phyloP scores from a whole-genome alignment of 352 stramenopile genomes.

The Phytophthora pini region DNA sequence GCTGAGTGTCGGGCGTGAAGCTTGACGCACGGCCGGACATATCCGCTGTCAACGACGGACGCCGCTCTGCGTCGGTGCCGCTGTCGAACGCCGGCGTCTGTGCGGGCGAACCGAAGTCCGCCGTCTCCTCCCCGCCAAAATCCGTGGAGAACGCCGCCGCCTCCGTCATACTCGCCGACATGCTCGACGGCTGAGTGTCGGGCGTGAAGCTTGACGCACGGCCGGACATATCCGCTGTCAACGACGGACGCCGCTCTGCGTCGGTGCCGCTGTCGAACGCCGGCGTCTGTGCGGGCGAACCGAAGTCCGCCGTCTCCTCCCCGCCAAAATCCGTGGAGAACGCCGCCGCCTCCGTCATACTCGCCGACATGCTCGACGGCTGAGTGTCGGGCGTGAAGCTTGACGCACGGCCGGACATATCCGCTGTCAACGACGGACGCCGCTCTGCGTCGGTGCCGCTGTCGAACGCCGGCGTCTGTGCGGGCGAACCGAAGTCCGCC shows the following conservation, averaged over 20 bases:
- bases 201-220: background rate
- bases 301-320: background rate
- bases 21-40: too few species aligned
- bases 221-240: background rate
- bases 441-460: background rate
- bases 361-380: background rate
- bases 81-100: too few species aligned
- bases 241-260: background rate
- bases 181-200: background rate
- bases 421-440: background rate
- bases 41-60: too few species aligned
- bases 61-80: too few species aligned
- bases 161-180: background rate
- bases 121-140: background rate
- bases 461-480: background rate
- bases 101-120: too few species aligned
- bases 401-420: background rate
- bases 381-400: background rate
- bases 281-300: background rate
- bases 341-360: background rate
- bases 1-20: background rate
- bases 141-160: background rate
- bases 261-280: background rate
- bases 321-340: slow-evolving; percentile 6
- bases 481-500: background rate